Conservation (phyloP, 495 filamentous ascomycete genomes). For the Penicillium waksmanii region DNA sequence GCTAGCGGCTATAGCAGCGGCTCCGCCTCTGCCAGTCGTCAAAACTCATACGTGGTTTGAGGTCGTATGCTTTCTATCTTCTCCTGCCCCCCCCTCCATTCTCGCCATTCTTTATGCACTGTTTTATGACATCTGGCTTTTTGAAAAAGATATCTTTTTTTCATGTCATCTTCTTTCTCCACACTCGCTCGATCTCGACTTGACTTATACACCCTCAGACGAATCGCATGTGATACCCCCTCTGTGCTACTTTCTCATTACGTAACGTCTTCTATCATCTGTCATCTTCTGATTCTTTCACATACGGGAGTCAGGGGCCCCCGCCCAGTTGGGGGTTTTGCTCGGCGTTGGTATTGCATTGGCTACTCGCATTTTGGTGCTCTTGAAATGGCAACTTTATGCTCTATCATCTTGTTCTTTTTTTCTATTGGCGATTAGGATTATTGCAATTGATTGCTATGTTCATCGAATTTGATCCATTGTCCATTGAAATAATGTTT, state of each 20-base stretch:
- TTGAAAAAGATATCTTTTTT: slow-evolving; percentile 1
- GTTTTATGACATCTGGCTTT: slow-evolving; percentile 4
- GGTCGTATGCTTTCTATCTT: slow-evolving; percentile 7
- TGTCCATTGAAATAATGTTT: too few relatives aligned
- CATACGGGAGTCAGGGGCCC: not conserved
- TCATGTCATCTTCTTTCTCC: slow-evolving; percentile 5
- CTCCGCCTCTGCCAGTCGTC: slow-evolving; percentile 37
- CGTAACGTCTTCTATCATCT: slow-evolving; percentile 9
- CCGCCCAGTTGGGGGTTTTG: not conserved
- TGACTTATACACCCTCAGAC: slow-evolving; percentile 21
- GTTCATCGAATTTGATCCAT: not conserved
- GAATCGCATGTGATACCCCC: slow-evolving; percentile 42
- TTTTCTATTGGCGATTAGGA: too few relatives aligned
- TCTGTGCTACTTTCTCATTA: slow-evolving; percentile 4
- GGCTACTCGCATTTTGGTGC: slow-evolving; percentile 2
- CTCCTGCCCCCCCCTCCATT: not conserved
- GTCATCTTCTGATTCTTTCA: slow-evolving; percentile 10
- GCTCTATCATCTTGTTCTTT: too few relatives aligned
- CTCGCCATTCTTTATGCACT: not conserved
- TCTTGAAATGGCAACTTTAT: not conserved
- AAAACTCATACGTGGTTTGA: slow-evolving; percentile 40
- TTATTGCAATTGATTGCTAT: not conserved
- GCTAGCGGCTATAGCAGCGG: slow-evolving; percentile 35
- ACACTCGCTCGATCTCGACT: slow-evolving; percentile 32
- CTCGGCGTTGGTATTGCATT: slow-evolving; percentile 8